Percentiles rank a stretch among this genome's conserved stretches.
Conservation (phyloP, 2,329 filamentous ascomycete species). For the Myriosclerotinia curreyana region DNA sequence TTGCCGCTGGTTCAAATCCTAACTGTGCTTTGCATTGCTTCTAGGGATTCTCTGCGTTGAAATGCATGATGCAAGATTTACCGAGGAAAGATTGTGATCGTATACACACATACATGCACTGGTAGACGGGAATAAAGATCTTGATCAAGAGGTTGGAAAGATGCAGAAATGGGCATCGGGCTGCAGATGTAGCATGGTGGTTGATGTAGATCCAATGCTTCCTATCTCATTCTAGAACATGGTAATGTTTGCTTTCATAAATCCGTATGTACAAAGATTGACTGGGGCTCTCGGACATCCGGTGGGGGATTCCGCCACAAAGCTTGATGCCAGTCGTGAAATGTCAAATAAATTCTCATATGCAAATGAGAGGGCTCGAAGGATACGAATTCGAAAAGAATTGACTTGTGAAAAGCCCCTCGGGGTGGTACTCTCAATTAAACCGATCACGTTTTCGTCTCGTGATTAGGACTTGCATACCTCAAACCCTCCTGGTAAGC, state of each 20-base stretch:
- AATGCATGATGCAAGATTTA: neutral
- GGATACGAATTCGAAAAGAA: neutral
- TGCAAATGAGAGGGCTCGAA: neutral
- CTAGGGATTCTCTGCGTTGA: neutral
- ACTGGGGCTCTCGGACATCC: constrained; percentile 13
- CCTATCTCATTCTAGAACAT: neutral
- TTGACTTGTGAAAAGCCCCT: neutral
- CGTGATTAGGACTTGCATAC: neutral
- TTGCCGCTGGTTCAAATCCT: neutral
- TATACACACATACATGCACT: neutral
- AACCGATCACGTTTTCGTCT: neutral
- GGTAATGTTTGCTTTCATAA: neutral
- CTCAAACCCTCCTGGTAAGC: neutral
- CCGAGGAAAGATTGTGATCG: neutral
- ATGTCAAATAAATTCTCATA: neutral
- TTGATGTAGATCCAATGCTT: neutral
- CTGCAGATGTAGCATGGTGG: neutral
- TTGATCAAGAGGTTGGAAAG: neutral
- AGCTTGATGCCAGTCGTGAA: neutral
- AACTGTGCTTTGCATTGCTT: neutral
- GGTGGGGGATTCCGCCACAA: constrained; percentile 17
- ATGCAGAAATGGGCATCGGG: neutral
- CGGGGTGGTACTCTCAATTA: neutral
- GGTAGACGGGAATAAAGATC: neutral
- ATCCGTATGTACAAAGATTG: neutral